Conservation (phyloP, 2,329 filamentous ascomycete species). For the Claviceps lovelessii region DNA sequence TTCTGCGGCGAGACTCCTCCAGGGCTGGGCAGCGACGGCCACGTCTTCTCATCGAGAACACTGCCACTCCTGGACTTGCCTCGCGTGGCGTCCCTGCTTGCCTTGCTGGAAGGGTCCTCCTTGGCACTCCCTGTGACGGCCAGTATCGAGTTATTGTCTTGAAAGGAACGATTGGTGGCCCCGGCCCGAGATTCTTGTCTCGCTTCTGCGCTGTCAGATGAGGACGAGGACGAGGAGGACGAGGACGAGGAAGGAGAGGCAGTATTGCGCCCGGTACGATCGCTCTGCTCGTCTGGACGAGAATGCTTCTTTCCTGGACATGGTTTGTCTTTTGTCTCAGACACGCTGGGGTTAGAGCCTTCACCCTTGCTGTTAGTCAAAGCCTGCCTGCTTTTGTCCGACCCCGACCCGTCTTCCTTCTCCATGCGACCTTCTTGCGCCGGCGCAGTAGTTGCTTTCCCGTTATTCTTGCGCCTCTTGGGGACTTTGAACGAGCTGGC, state of each 20-base stretch:
- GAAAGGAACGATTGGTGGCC: not conserved
- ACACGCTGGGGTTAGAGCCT: not conserved
- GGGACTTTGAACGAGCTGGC: not conserved
- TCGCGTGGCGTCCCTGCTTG: not conserved
- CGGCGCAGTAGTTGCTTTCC: not conserved
- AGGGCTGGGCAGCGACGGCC: conserved; percentile 1
- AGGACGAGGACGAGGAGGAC: not conserved
- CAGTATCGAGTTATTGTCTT: not conserved
- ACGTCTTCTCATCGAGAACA: conserved; percentile 1
- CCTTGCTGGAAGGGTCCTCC: not conserved
- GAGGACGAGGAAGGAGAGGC: no score
- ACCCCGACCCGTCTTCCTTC: not conserved
- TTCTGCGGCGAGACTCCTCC: not conserved
- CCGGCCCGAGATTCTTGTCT: not conserved
- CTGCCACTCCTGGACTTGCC: not conserved
- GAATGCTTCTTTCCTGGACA: not conserved
- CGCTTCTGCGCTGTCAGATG: not conserved
- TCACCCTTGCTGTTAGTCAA: not conserved
- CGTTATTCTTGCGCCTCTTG: not conserved
- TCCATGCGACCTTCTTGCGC: not conserved
- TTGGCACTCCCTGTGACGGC: not conserved
- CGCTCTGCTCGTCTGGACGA: not conserved
- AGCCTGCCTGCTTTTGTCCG: not conserved
- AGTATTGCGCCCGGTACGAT: not conserved
- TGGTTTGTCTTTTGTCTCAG: not conserved